These are phyloP conservation scores for Oenanthe javanica DNA, from an alignment of 140 eudicot genomes.

Conservation along the genomic window DNA sequence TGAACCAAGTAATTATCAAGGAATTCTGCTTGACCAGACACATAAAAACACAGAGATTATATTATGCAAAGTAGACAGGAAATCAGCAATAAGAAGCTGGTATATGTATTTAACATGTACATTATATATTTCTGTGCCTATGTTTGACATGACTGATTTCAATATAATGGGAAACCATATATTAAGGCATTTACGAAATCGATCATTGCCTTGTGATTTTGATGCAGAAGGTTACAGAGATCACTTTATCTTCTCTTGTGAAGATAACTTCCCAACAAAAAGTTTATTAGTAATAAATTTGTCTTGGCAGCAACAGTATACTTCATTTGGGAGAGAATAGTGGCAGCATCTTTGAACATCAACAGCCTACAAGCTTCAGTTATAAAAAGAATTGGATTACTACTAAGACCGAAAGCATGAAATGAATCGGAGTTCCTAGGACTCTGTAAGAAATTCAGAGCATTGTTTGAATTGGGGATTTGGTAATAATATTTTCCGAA, in stretches of 20 bases:
- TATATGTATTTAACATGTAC: neutral
- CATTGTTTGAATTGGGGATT: constrained; percentile 2
- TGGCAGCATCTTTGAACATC: constrained; percentile 11
- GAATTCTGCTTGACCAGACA: neutral
- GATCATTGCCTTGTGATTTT: neutral
- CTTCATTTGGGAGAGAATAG: constrained; percentile 9
- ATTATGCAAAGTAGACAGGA: neutral
- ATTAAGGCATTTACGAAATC: neutral
- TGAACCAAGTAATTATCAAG: neutral
- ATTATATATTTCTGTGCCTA: neutral
- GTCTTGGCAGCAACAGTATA: constrained; percentile 8
- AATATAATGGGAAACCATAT: neutral
- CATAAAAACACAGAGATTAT: neutral
- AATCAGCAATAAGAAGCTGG: neutral
- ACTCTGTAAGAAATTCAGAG: neutral
- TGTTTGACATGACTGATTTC: neutral
- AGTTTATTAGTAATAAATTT: neutral
- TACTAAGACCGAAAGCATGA: neutral
- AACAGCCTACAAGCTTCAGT: constrained; percentile 13
- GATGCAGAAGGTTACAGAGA: neutral
- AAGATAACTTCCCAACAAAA: neutral
- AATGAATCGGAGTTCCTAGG: neutral
- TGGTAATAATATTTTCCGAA: neutral
- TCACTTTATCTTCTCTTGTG: constrained; percentile 12
- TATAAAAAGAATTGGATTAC: neutral